Evolutionary conservation across 2,329 filamentous ascomycete genomes (phyloP).

Genomic region (Colletotrichum theobromicola): DNA sequence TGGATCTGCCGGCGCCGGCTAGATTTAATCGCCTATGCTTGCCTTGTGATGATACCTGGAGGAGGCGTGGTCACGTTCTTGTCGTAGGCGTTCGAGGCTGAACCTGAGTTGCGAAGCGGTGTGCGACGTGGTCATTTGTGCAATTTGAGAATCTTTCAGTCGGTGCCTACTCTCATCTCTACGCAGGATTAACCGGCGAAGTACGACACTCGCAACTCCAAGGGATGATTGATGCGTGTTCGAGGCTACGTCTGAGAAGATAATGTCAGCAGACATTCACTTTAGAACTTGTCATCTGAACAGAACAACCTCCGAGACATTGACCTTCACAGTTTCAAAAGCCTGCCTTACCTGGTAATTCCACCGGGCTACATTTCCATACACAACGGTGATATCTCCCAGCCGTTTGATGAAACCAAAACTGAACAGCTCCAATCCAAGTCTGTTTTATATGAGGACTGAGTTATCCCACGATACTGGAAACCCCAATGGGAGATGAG

Average conservation of each 20-base stretch:
- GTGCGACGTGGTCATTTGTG: not conserved
- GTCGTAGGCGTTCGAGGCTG: not conserved
- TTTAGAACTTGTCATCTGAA: not conserved
- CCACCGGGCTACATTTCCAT: not conserved
- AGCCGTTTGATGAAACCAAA: not conserved
- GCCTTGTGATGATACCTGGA: not conserved
- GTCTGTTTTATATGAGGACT: not conserved
- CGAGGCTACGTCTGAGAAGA: not conserved
- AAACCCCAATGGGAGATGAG: not conserved
- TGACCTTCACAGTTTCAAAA: not conserved
- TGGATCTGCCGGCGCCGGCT: not conserved
- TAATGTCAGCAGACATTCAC: not conserved
- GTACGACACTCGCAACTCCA: not conserved
- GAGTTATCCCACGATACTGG: not conserved
- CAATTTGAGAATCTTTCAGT: not conserved
- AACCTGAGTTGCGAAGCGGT: not conserved
- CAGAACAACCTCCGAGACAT: not conserved
- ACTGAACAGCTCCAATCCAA: rapidly evolving
- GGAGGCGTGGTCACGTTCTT: not conserved
- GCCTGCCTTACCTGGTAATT: not conserved
- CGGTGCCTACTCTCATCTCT: not conserved
- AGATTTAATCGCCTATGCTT: not conserved
- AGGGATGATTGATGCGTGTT: not conserved
- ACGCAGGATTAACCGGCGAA: rapidly evolving
- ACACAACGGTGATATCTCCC: not conserved